Percentiles rank a stretch among this genome's conserved stretches.
phyloP scores from a whole-genome alignment of 75 land plant genomes.

The Cryptomeria japonica region DNA sequence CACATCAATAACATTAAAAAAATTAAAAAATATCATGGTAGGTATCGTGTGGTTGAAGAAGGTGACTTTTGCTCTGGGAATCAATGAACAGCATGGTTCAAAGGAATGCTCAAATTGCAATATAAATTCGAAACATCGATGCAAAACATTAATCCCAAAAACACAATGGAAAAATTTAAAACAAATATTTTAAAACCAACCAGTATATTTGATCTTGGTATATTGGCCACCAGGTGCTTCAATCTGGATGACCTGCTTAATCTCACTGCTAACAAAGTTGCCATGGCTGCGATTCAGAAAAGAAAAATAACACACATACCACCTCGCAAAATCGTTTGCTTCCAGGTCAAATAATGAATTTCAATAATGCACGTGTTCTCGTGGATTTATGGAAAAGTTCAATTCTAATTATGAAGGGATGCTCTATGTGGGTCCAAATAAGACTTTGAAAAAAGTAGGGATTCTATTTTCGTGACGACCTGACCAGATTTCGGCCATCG shows the following conservation, averaged over 20 bases:
- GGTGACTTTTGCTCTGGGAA: background rate
- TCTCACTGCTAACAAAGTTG: background rate
- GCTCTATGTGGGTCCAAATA: no score
- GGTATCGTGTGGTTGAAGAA: background rate
- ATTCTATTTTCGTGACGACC: no score
- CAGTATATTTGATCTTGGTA: background rate
- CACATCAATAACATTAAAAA: background rate
- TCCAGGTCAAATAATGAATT: background rate
- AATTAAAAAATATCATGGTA: background rate
- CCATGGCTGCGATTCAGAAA: background rate
- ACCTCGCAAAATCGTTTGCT: background rate
- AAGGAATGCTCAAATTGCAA: background rate
- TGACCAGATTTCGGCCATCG: no score
- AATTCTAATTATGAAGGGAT: background rate
- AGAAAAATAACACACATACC: background rate
- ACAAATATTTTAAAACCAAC: background rate
- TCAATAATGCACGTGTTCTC: background rate
- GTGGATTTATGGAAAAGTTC: background rate
- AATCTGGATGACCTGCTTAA: background rate
- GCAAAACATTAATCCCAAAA: background rate
- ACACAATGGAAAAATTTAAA: background rate
- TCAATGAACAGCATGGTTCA: background rate
- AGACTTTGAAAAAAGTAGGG: no score
- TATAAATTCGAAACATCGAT: background rate
- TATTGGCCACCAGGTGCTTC: background rate